Percentiles rank a stretch among this genome's conserved stretches.
Evolutionary conservation across 176 grass and related monocot genomes (phyloP).

Genomic region (Aegilops sharonensis): DNA sequence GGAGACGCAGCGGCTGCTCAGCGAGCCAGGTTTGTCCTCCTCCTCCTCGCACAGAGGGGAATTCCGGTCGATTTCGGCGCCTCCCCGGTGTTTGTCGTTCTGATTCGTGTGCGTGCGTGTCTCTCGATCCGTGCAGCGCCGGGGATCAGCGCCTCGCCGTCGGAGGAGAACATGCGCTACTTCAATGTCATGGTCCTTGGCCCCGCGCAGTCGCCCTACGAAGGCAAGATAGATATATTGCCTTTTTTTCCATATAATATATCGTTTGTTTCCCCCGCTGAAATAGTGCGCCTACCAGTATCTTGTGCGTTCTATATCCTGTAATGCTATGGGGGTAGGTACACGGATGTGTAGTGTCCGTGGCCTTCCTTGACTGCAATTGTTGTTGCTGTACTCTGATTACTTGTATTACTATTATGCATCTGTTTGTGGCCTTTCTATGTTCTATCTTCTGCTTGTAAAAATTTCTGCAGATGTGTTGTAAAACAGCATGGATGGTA

Average conservation of each 20-base stretch:
- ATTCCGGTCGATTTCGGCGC: conserved; percentile 15
- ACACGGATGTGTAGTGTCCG: background rate
- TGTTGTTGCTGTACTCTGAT: background rate
- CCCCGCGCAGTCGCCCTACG: conserved; percentile 73
- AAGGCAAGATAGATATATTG: conserved; percentile 28
- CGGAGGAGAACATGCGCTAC: conserved; percentile 95
- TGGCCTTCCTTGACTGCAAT: background rate
- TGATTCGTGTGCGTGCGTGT: background rate
- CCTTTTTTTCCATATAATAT: background rate
- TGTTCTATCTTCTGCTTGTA: background rate
- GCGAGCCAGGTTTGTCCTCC: conserved; percentile 62
- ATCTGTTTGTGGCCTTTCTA: background rate
- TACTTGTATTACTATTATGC: background rate
- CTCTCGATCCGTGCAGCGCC: conserved; percentile 53
- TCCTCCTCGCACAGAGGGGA: background rate
- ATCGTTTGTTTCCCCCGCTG: background rate
- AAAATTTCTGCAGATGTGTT: background rate
- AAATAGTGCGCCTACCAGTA: background rate
- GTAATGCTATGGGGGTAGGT: background rate
- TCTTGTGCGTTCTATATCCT: background rate
- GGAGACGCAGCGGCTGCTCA: conserved; percentile 93
- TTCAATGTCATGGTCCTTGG: conserved; percentile 98
- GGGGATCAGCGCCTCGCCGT: conserved; percentile 89
- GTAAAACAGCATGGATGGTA: background rate
- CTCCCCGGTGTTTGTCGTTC: background rate